Evolutionary conservation across 1,284 basidiomycete genomes (phyloP), one percentile per base, ranked within the genome.

Genomic region (Malassezia caprae): DNA sequence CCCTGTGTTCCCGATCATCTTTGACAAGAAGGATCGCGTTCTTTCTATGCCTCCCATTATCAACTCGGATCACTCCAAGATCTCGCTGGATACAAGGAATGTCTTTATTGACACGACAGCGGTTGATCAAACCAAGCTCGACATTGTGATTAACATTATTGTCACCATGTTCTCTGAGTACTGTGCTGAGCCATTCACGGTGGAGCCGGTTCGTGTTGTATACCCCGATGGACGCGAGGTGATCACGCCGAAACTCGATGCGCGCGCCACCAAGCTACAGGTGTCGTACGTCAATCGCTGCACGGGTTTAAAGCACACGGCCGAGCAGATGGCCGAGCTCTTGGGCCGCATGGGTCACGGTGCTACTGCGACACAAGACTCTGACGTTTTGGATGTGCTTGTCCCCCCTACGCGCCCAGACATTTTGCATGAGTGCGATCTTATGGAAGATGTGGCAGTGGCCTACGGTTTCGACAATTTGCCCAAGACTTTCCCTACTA

Each of bases 391-490:
- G 21, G 68, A 82, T 46, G 85, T 98, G 24, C 78, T 82, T 35
- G 82, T 99, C 31, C 93, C 93, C 1, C 81, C 87, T 27, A 96
- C 90, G 11, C 83, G 93, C 42, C 90, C 94, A 0, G 93, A 99
- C 73, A 94, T 99, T 62, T 79, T 99, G 56, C 94, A 98, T 75
- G 90, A 96, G 76, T 96, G 91, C 71, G 93, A 99, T 76, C 82
- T 98, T 68, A 88, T 99, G 85, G 93, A 99, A 75, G 93, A 99
- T 67, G 88, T 86, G 0, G 94, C 94, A 4, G 90, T 99, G 61
- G 93, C 90, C 0, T 96, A 91, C 72, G 94, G 94, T 1, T 98
- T 91, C 80, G 96, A 99, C 79, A 93, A 93, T 70, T 80, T 99
- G 41, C 88, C 89, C 2, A 82, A 87, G 65, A 84, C 84, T 11